Base-by-base conservation (phyloP, 2,329 filamentous ascomycete genomes). In the Fusarium scirpi region DNA sequence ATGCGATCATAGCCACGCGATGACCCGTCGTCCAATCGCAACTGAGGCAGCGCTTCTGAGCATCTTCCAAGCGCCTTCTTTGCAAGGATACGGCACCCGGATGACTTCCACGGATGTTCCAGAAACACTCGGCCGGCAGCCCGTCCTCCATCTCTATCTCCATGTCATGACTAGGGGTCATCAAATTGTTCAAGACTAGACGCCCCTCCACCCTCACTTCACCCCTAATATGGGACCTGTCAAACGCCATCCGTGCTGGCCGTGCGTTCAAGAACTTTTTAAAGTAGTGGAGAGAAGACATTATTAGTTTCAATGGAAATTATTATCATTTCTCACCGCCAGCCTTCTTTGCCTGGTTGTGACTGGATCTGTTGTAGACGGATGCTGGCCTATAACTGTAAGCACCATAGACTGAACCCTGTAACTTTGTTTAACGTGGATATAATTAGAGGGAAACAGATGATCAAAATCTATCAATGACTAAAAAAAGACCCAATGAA, bases 91-190 rank as follows among this genome's bases (percentile, higher is more conserved):
- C 52, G 16, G 25, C 27, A 51, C 46, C 34, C 20, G 53, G 59
- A 10, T 24, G 29, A 32, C 58, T 75, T 74, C 73, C 38, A 65
- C 46, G 47, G 44, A 40, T 32, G 47, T 76, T 75, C 73, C 55
- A 74, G 73, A 75, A 75, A 64, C 59, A 71, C 62, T 72, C 72
- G 66, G 73, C 64, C 63, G 66, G 64, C 58, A 70, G 48, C 47
- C 65, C 55, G 34, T 55, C 34, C 10, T 25, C 45, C 24, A 57
- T 40, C 54, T 57, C 45, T 12, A 57, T 48, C 54, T 57, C 45
- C 34, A 57, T 30, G 40, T 20, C 24, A 40, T 45, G 25, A 45
- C 57, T 51, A 44, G 62, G 55, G 44, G 57, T 48, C 29, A 47
- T 38, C 29, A 61, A 52, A 58, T 60, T 65, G 44, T 51, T 52